Evolutionary conservation across 805 yeast species (phyloP), one percentile per base, ranked within the genome.

Genomic region (Millerago galiae): DNA sequence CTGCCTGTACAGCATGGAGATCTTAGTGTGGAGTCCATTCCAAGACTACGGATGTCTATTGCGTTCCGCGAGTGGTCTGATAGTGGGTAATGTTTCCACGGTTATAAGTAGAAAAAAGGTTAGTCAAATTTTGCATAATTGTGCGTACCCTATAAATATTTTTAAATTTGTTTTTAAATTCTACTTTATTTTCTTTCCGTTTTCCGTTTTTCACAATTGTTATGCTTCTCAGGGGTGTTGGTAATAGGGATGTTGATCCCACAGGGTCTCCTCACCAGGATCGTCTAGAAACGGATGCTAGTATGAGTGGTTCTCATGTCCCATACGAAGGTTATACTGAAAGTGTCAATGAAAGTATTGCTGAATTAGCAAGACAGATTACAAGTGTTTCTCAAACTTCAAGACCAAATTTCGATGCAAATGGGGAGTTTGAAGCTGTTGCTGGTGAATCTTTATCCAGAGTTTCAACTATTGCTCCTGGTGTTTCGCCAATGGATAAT

Each of bases 331-430:
- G 47, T 4, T 41, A 34, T 31, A 34, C 27, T 6, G 38, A 27
- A 4, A 25, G 18, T 15, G 47, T 41, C 4, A 18, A 41, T 18
- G 37, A 38, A 6, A 41, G 35, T 15, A 38, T 44, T 17, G 32
- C 17, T 13, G 24, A 38, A 10, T 15, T 44, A 8, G 47, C 47
- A 12, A 37, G 47, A 41, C 32, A 30, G 13, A 16, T 37, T 12
- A 36, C 47, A 2, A 31, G 13, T 8, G 38, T 30, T 3, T 37
- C 47, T 8, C 37, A 31, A 25, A 29, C 13, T 4, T 41, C 44
- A 17, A 56, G 71, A 29, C 81, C 21, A 13, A 32, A 62, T 67
- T 48, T 65, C 81, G 30, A 65, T 17, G 16, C 28, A 8, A n/a
- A 29, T 5, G 30, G n/a, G 8, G 40, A 37, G 4, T 34, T 34